Percentiles rank a stretch among this genome's conserved stretches.
Conservation (phyloP, 345 rosid species). For the Arabidopsis arenosa region DNA sequence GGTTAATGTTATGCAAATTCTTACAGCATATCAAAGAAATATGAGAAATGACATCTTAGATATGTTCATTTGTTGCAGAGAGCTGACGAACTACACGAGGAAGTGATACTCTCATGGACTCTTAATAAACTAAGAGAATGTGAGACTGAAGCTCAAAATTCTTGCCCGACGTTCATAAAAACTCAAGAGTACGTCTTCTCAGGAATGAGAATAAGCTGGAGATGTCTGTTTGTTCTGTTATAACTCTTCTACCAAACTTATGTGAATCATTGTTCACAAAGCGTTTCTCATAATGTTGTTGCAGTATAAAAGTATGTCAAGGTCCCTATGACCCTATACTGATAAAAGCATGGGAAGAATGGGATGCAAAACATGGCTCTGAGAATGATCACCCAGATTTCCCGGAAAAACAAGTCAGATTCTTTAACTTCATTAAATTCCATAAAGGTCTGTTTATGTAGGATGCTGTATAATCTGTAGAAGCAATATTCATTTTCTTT, state of each 20-base stretch:
- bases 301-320: conserved; percentile 84
- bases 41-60: conserved; percentile 34
- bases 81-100: conserved; percentile 95
- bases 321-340: conserved; percentile 76
- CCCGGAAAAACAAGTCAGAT: conserved; percentile 74
- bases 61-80: conserved; percentile 59
- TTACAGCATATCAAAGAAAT: conserved; percentile 1
- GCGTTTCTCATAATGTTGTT: conserved; percentile 11
- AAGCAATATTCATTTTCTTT: conserved; percentile 19
- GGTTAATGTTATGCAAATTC: conserved; percentile 27
- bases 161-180: conserved; percentile 70
- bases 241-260: conserved; percentile 10
- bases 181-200: conserved; percentile 74
- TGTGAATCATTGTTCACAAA: conserved; percentile 27
- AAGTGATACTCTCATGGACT: conserved; percentile 80
- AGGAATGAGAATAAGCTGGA: conserved; percentile 25
- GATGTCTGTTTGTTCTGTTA: conserved; percentile 22
- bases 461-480: conserved; percentile 13
- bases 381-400: conserved; percentile 95
- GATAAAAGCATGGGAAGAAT: conserved; percentile 88
- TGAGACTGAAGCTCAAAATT: conserved; percentile 51
- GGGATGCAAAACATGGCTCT: conserved; percentile 83
- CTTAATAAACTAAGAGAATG: conserved; percentile 66
- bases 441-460: background rate
- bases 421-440: conserved; percentile 25